Conservation (phyloP, 2,329 filamentous ascomycete genomes). For the Colletotrichum gloeosporioides region DNA sequence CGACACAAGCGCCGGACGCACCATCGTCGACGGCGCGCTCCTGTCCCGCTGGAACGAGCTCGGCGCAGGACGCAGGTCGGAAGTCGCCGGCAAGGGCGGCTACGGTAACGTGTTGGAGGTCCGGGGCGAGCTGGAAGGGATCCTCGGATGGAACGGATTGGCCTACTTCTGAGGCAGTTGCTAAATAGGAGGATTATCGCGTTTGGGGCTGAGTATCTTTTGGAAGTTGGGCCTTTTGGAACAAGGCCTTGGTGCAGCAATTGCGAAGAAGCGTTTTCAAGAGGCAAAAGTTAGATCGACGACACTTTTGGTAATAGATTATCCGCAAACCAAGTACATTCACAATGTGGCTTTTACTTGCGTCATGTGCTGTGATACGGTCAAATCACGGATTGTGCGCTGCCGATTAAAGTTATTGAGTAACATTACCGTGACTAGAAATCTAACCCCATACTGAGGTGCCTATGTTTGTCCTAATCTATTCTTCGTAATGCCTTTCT, state of each 20-base stretch:
- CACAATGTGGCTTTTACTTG: neutral
- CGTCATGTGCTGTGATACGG: neutral
- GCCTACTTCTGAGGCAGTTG: slow-evolving; percentile 49
- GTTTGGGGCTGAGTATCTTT: neutral
- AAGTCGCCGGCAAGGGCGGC: slow-evolving; percentile 78
- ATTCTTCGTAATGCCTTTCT: neutral
- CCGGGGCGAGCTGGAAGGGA: slow-evolving; percentile 70
- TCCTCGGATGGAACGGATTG: slow-evolving; percentile 69
- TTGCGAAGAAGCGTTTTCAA: neutral
- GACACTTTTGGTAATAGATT: neutral
- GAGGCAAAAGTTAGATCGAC: neutral
- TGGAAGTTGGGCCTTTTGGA: neutral
- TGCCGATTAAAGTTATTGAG: neutral
- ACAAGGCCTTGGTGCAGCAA: neutral
- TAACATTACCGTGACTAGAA: neutral
- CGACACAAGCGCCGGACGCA: slow-evolving; percentile 64
- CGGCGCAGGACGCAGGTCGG: slow-evolving; percentile 71
- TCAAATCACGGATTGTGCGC: neutral
- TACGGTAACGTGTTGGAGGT: slow-evolving; percentile 69
- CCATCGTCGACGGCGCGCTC: slow-evolving; percentile 80
- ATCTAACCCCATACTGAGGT: neutral
- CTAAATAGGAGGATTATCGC: neutral
- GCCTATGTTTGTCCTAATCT: neutral
- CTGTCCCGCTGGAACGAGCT: slow-evolving; percentile 79
- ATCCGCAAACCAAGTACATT: neutral